Percentiles rank a stretch among this genome's conserved stretches.
Evolutionary conservation across 352 stramenopile species (phyloP).

Genomic region (Plasmopara viticola): DNA sequence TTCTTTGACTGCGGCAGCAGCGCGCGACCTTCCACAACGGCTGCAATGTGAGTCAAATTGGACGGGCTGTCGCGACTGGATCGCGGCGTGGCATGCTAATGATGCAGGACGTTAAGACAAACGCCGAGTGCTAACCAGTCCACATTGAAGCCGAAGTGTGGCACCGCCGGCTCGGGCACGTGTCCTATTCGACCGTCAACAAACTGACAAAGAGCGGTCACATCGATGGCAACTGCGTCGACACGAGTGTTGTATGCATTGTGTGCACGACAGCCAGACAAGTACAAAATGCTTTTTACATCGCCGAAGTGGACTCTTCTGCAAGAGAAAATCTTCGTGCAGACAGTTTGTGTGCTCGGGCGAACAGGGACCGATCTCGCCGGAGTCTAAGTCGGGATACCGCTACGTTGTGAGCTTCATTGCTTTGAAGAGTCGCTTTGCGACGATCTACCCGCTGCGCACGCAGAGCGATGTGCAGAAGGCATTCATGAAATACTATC

Average conservation of each 20-base stretch:
- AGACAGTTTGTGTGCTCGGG: background rate
- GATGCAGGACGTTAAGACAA: background rate
- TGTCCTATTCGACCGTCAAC: background rate
- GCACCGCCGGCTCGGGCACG: background rate
- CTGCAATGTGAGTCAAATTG: background rate
- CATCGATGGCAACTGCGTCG: background rate
- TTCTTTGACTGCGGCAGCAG: too few species aligned
- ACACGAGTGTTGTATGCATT: background rate
- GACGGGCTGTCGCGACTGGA: background rate
- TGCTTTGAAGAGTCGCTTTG: background rate
- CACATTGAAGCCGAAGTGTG: background rate
- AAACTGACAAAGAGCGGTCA: background rate
- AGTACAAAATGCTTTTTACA: background rate
- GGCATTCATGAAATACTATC: too few species aligned
- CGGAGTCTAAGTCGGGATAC: background rate
- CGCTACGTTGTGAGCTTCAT: background rate
- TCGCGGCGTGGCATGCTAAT: background rate
- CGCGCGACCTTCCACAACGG: too few species aligned
- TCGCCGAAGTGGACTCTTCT: background rate
- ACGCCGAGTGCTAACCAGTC: background rate
- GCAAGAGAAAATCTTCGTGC: background rate
- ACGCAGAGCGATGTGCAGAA: background rate
- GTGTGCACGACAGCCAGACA: background rate
- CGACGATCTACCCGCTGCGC: background rate
- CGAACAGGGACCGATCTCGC: background rate